Percentiles rank a stretch among this genome's conserved stretches.
phyloP scores from a whole-genome alignment of 106 monocot species.

The Xerophyta viscosa region DNA sequence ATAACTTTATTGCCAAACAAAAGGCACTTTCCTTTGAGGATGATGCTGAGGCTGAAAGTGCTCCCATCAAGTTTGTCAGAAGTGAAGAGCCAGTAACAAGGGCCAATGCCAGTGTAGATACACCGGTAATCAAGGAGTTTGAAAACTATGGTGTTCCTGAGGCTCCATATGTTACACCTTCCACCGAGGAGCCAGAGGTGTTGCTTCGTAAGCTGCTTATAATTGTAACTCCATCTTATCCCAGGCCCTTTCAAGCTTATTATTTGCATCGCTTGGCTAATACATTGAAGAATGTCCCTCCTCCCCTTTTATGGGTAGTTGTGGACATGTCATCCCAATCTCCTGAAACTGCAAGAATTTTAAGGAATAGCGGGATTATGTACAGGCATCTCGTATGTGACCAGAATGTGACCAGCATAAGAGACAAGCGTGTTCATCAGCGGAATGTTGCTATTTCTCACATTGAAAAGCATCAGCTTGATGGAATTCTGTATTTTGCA shows the following conservation, averaged over 20 bases:
- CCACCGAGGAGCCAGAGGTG: conserved; percentile 10
- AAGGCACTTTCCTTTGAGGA: conserved; percentile 33
- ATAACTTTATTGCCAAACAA: conserved; percentile 20
- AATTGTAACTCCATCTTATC: conserved; percentile 58
- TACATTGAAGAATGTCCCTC: conserved; percentile 39
- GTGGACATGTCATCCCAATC: conserved; percentile 59
- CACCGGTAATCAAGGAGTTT: conserved; percentile 6
- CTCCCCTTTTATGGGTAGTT: conserved; percentile 75
- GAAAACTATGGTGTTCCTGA: conserved; percentile 9
- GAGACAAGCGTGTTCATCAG: conserved; percentile 31
- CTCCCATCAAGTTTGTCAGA: neutral
- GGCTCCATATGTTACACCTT: neutral
- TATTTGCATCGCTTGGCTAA: conserved; percentile 57
- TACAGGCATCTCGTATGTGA: conserved; percentile 68
- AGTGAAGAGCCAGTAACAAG: conserved; percentile 6
- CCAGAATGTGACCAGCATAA: conserved; percentile 31
- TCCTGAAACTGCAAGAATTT: conserved; percentile 42
- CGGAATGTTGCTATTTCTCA: conserved; percentile 70
- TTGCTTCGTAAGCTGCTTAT: conserved; percentile 46
- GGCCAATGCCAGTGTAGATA: conserved; percentile 7
- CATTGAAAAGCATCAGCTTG: conserved; percentile 67
- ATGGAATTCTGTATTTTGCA: conserved; percentile 74
- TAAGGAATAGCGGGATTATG: conserved; percentile 62
- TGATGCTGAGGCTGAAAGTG: conserved; percentile 1
- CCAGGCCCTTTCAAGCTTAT: conserved; percentile 60